Percentiles rank a stretch among this genome's conserved stretches.
These are phyloP conservation scores for Penicillium verhagenii DNA, from an alignment of 495 filamentous ascomycete species.

Conservation along the genomic window DNA sequence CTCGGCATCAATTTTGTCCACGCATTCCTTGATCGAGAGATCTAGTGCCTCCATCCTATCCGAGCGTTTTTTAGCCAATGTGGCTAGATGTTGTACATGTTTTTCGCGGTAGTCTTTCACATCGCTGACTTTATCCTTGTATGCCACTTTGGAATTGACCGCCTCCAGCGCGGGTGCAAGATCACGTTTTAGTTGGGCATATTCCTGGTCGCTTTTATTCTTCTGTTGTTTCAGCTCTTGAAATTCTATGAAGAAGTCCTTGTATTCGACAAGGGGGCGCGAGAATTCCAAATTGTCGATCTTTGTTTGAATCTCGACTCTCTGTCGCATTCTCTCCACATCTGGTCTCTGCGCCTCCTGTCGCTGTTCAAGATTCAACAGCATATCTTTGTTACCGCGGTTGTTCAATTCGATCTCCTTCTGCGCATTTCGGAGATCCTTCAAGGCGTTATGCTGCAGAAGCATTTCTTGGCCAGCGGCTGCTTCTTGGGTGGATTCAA, in stretches of 20 bases:
- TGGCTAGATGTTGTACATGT: slow-evolving; percentile 51
- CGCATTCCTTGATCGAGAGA: slow-evolving; percentile 53
- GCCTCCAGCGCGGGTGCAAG: slow-evolving; percentile 66
- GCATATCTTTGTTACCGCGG: slow-evolving; percentile 55
- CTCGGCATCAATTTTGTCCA: slow-evolving; percentile 58
- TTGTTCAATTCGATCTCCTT: slow-evolving; percentile 61
- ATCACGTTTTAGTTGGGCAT: slow-evolving; percentile 56
- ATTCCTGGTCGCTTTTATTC: slow-evolving; percentile 46
- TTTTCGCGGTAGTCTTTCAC: slow-evolving; percentile 53
- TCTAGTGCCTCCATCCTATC: slow-evolving; percentile 52
- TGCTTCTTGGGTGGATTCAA: slow-evolving; percentile 81
- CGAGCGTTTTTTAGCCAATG: slow-evolving; percentile 47
- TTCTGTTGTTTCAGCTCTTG: slow-evolving; percentile 47
- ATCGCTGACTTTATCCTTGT: slow-evolving; percentile 45
- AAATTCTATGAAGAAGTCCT: slow-evolving; percentile 26
- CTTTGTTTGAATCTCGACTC: slow-evolving; percentile 62
- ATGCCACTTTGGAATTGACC: slow-evolving; percentile 64
- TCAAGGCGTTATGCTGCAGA: slow-evolving; percentile 73
- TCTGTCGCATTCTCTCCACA: slow-evolving; percentile 77
- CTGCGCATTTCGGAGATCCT: slow-evolving; percentile 65
- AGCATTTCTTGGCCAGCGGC: slow-evolving; percentile 79
- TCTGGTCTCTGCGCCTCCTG: slow-evolving; percentile 79
- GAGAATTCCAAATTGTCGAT: slow-evolving; percentile 65
- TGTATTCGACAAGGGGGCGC: slow-evolving; percentile 66
- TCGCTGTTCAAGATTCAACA: slow-evolving; percentile 65